phyloP scores from a whole-genome alignment of 108 stramenopile genomes.

The Pseudonitzschia multistriata region DNA sequence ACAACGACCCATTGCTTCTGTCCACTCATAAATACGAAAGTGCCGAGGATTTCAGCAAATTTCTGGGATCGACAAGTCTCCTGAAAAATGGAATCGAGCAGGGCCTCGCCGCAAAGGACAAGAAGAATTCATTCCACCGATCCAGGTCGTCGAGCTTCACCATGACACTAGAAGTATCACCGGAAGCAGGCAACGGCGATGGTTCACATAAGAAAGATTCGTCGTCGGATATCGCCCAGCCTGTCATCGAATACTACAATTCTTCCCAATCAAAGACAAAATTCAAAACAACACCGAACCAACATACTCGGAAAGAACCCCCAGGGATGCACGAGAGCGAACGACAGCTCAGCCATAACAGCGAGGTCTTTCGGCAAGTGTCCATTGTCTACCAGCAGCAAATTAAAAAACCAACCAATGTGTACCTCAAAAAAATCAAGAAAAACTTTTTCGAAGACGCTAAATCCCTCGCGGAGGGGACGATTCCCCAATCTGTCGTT shows the following conservation, averaged over 20 bases:
- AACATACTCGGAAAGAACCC: neutral
- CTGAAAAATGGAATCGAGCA: neutral
- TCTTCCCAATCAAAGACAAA: neutral
- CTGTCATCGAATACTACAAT: neutral
- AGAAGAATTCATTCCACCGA: neutral
- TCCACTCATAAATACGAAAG: neutral
- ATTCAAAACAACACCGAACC: neutral
- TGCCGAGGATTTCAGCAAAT: slow-evolving; percentile 8
- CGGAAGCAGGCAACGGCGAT: too few relatives aligned
- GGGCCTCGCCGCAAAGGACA: neutral
- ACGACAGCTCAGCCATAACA: too few relatives aligned
- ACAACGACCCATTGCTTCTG: slow-evolving; percentile 13
- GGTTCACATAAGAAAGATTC: neutral
- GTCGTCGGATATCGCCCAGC: neutral
- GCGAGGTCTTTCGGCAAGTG: neutral
- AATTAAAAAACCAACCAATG: neutral
- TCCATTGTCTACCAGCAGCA: neutral
- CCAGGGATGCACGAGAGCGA: neutral
- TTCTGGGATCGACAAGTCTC: slow-evolving; percentile 7
- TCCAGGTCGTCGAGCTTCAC: neutral
- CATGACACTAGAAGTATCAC: neutral
- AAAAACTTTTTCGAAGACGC: slow-evolving; percentile 50
- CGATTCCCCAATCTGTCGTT: slow-evolving; percentile 58
- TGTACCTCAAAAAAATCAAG: slow-evolving; percentile 29
- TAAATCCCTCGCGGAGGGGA: slow-evolving; percentile 49